A percentile compares a stretch with the other conserved stretches of the same genome.
Evolutionary conservation across 768 basidiomycete genomes (phyloP).

Genomic region (Termitomyces sp.): DNA sequence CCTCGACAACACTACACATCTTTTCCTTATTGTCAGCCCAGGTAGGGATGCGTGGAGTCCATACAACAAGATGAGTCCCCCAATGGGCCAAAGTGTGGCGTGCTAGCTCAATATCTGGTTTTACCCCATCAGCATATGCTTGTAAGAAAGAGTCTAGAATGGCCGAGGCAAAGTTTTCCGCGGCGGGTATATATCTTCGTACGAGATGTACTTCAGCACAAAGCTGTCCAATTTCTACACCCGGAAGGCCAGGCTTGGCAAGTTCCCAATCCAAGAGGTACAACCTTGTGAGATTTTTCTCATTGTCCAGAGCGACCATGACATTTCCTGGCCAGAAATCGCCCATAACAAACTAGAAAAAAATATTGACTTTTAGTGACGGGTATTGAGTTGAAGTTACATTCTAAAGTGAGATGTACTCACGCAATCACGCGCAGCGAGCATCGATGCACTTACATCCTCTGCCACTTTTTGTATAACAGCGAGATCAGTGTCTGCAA

Average conservation of each 20-base stretch:
- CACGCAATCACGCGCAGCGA: constrained; percentile 23
- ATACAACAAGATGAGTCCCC: constrained; percentile 53
- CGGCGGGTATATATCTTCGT: constrained; percentile 42
- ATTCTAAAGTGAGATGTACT: constrained; percentile 1
- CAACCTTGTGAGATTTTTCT: constrained; percentile 35
- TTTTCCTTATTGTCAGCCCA: constrained; percentile 49
- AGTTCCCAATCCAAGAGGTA: constrained; percentile 68
- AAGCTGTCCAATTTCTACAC: constrained; percentile 62
- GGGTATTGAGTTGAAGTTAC: no score
- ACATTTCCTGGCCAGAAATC: constrained; percentile 78
- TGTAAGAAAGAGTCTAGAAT: constrained; percentile 43
- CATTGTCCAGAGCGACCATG: constrained; percentile 36
- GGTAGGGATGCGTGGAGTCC: constrained; percentile 39
- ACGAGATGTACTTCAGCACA: constrained; percentile 56
- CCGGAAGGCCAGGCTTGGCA: constrained; percentile 52
- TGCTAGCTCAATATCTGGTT: constrained; percentile 27
- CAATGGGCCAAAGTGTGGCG: constrained; percentile 41
- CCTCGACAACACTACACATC: constrained; percentile 45
- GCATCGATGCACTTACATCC: constrained; percentile 28
- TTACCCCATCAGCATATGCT: constrained; percentile 34
- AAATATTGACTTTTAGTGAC: background rate
- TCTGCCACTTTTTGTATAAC: constrained; percentile 30
- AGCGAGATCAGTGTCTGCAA: constrained; percentile 31
- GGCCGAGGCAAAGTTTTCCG: constrained; percentile 30
- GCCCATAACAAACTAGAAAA: constrained; percentile 51